Base-by-base conservation (phyloP, 108 stramenopile genomes). In the Stephanodiscus minutulus region DNA sequence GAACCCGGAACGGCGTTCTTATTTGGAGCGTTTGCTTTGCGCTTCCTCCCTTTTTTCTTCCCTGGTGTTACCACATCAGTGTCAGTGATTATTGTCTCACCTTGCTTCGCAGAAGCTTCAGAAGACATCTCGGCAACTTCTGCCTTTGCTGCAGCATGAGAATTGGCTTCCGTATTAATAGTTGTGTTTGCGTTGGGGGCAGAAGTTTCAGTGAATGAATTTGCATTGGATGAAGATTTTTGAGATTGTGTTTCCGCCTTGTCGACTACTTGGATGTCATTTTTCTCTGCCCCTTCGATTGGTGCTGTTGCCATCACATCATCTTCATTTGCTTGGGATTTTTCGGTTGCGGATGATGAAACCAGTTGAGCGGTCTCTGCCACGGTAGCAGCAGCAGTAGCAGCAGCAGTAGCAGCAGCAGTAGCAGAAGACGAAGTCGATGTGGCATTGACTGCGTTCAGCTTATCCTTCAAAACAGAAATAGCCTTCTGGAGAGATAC, bases 11-110 rank as follows among this genome's bases (percentile, higher is more conserved):
- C 56, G 15, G 63, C 69, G 65, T 70, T 70, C 41, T 77, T 70
- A 41, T 77, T 46, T 5, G 76, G 76, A 17, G 57, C 62, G 50
- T 41, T 70, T 27, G 68, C 76, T 62, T 77, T 77, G 54, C 76
- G 76, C 57, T 77, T 77, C 24, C 64, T 70, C 10, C 53, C 55
- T 28, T 70, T 70, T 53, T 70, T 77, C 54, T 69, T 60, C 17
- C 12, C 36, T 22, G 13, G 5, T 10, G 47, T 59, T 28, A 44
- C 59, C 21, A 21, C 59, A n/a, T 33, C 9, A 43, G 22, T 37
- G 5, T 54, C 35, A 15, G 44, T 46, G 3, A 28, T 35, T 17
- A 35, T 18, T 11, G 11, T 39, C 39, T 39, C 54, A 24, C 10
- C 13, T 58, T 37, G n/a, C 20, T 33, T 67, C 31, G 50, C 35